A percentile compares a stretch with the other conserved stretches of the same genome.
Conservation (phyloP, 495 filamentous ascomycete species). For the Aspergillus nidulans region DNA sequence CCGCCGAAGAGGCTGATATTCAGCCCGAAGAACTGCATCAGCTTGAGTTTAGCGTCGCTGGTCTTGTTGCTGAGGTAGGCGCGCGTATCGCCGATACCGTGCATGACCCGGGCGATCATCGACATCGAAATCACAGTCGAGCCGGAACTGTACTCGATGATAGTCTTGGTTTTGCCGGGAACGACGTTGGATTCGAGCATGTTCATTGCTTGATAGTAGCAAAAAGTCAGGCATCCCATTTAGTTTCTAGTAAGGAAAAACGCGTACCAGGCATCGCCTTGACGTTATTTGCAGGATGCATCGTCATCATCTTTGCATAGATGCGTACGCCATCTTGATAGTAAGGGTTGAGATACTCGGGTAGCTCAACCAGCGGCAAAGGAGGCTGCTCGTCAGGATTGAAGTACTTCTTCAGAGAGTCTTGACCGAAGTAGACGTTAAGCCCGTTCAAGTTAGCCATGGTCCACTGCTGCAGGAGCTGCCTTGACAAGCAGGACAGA, state of each 20-base stretch:
- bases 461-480: neutral
- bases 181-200: slow-evolving; percentile 47
- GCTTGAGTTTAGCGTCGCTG: slow-evolving; percentile 44
- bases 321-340: slow-evolving; percentile 55
- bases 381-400: slow-evolving; percentile 53
- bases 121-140: slow-evolving; percentile 60
- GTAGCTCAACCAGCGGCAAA: slow-evolving; percentile 57
- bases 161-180: slow-evolving; percentile 41
- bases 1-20: slow-evolving; percentile 54
- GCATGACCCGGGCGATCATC: slow-evolving; percentile 50
- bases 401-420: slow-evolving; percentile 53
- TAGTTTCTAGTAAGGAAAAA: neutral
- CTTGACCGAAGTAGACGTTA: slow-evolving; percentile 54
- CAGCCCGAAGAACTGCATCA: slow-evolving; percentile 58
- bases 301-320: slow-evolving; percentile 61
- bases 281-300: slow-evolving; percentile 60
- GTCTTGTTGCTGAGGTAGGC: slow-evolving; percentile 62
- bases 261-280: slow-evolving; percentile 56
- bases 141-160: slow-evolving; percentile 60
- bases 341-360: slow-evolving; percentile 52
- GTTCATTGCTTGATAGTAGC: slow-evolving; percentile 42
- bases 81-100: slow-evolving; percentile 47
- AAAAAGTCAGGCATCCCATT: no score
- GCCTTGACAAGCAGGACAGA: neutral
- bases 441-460: slow-evolving; percentile 41